Conservation (phyloP, 805 yeast genomes). For the Zygoascus bituminiphila region DNA sequence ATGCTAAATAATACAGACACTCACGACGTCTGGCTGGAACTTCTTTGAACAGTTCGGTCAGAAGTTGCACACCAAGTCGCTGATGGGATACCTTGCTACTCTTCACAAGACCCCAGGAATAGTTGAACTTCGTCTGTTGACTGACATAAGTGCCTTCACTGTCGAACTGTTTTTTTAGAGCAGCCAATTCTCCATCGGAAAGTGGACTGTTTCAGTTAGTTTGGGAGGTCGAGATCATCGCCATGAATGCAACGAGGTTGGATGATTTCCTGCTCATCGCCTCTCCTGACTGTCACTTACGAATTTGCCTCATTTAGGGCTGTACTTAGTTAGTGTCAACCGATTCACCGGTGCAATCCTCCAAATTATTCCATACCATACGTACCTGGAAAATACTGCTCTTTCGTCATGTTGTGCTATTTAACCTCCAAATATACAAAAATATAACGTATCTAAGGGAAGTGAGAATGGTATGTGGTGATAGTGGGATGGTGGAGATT, state of each 20-base stretch:
- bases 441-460: too few species aligned
- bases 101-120: slow-evolving; percentile 93
- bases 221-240: not conserved
- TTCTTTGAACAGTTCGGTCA: slow-evolving; percentile 53
- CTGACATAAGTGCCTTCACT: slow-evolving; percentile 75
- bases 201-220: slow-evolving; percentile 36
- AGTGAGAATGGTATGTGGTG: too few species aligned
- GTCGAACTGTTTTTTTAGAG: slow-evolving; percentile 67
- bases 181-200: slow-evolving; percentile 63
- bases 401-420: slow-evolving; percentile 5
- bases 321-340: not conserved
- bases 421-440: too few species aligned
- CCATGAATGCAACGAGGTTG: too few species aligned
- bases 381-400: slow-evolving; percentile 9
- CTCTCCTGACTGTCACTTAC: slow-evolving; percentile 4
- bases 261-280: not conserved
- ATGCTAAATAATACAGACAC: slow-evolving; percentile 74
- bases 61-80: slow-evolving; percentile 67
- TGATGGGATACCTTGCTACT: slow-evolving; percentile 56
- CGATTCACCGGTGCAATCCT: too few species aligned
- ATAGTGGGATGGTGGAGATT: too few species aligned
- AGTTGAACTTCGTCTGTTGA: slow-evolving; percentile 81
- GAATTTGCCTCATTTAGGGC: slow-evolving; percentile 12
- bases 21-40: slow-evolving; percentile 82
- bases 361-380: not conserved